Base-by-base conservation (phyloP, 2,329 filamentous ascomycete genomes). In the Eurotiales sp. region DNA sequence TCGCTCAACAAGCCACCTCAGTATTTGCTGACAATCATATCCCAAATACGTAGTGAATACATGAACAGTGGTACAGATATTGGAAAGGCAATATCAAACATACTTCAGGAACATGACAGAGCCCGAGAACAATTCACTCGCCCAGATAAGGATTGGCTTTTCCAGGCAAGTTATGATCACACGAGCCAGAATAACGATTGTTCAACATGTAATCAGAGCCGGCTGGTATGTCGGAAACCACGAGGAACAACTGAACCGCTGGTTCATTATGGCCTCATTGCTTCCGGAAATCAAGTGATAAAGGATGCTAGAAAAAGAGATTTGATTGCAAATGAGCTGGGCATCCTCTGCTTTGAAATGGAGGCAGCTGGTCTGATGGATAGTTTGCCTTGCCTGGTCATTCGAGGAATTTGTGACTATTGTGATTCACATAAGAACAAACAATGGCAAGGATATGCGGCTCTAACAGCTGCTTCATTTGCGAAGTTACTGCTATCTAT, bases 401-500 rank as follows among this genome's bases (percentile, higher is more conserved):
- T 36, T 15, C 32, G 32, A 3, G 32, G 32, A 7, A 36, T 36
- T 36, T 36, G n/a, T 19, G 32, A 36, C 10, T 36, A 36, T 8
- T 36, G 12, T 3, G 32, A 36, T 19, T 36, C 40, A 11, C 40
- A 42, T 8, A 42, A 42, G 19, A 11, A 25, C 4, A 25, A 42
- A 11, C 3, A 42, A 15, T 42, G 39, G 39, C 39, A 42, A 42
- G 39, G 21, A 21, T 42, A 42, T 10, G 39, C 39, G 8, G 39
- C 39, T 23, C 40, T 42, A 15, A 42, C 46, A 17, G 50, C 56
- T 4, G 57, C 56, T 3, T 51, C 50, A 4, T 56, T 22, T 45
- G 46, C 49, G 1, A 54, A 54, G 23, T 17, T 42, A 8, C 8
- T 50, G 4, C 25, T 50, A 17, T 45, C 40, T 5, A 3, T 22